Evolutionary conservation across 352 stramenopile genomes (phyloP), one percentile per base, ranked within the genome.

Genomic region (Pythium dissotocum): DNA sequence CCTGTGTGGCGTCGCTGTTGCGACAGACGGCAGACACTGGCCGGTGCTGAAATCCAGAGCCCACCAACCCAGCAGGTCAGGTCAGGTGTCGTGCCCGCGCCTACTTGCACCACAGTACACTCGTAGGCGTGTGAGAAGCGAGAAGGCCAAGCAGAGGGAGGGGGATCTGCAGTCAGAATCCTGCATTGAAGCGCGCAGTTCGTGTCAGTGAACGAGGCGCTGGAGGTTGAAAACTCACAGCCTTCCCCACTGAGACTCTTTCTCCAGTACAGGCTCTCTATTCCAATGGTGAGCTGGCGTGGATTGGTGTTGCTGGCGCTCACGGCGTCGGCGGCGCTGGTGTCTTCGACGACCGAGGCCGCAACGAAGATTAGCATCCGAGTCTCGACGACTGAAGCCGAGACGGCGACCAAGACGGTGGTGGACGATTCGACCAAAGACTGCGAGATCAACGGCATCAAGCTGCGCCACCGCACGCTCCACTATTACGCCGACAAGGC

Each of bases 401-500:
- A 35, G 26, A 48, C 56, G 35, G 40, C 61, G 2, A 59, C 26
- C 63, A 48, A 63, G 48, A 51, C 38, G 30, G 36, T 40, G 30
- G 38, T 13, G 26, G 58, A 51, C 16, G 12, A 35, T 5, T 40
- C 32, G 13, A 32, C 38, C n/a, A 73, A 78, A 14, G 77, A 82
- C 65, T 91, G 82, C 63, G 65, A 83, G 36, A 75, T 90, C 58
- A 87, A 78, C 63, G 81, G 80, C 58, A 68, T 91, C 62, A 70
- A 54, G 56, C 67, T 91, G 63, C 73, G 71, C 33, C 82, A 91
- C 69, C 80, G 79, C 49, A 86, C 76, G 46, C 78, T 93, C 72
- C 82, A 85, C 54, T 90, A 89, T 71, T 93, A 91, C 63, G 69
- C 70, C 32, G 78, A 88, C 49, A 86, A 90, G 72, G 68, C 80